These are phyloP conservation scores for Leishmania aethiopica DNA, from an alignment of 208 protist genomes.

Conservation along the genomic window DNA sequence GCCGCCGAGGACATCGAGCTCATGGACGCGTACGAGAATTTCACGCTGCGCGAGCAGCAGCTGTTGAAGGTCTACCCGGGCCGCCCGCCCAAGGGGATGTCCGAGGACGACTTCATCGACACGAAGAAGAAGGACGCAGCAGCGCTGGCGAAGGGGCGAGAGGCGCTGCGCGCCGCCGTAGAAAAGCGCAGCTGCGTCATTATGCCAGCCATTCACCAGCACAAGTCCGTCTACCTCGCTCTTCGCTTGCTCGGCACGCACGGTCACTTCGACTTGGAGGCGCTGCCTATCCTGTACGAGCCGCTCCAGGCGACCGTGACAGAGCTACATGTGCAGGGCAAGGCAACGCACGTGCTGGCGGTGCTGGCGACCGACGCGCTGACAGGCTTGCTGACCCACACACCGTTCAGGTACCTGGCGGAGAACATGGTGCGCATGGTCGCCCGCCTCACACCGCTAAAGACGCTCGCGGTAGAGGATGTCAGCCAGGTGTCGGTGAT, in stretches of 20 bases:
- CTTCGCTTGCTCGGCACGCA: slow-evolving; percentile 75
- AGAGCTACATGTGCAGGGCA: slow-evolving; percentile 21
- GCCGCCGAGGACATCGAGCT: slow-evolving; percentile 52
- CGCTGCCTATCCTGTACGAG: slow-evolving; percentile 61
- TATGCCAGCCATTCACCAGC: slow-evolving; percentile 36
- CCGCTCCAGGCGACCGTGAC: slow-evolving; percentile 49
- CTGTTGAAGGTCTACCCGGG: slow-evolving; percentile 82
- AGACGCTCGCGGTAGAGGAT: slow-evolving; percentile 57
- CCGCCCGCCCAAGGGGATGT: slow-evolving; percentile 84
- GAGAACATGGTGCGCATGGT: slow-evolving; percentile 62
- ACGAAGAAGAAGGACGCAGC: slow-evolving; percentile 78
- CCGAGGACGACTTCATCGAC: slow-evolving; percentile 82
- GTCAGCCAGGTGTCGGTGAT: slow-evolving; percentile 69
- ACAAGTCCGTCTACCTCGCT: slow-evolving; percentile 60
- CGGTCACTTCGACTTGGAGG: slow-evolving; percentile 54
- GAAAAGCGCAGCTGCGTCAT: slow-evolving; percentile 53
- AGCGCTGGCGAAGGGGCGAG: slow-evolving; percentile 76
- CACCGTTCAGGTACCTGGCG: slow-evolving; percentile 57
- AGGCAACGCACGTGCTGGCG: slow-evolving; percentile 47
- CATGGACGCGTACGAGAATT: slow-evolving; percentile 62
- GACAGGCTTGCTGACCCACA: slow-evolving; percentile 55
- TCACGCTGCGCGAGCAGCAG: slow-evolving; percentile 62
- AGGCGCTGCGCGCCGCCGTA: slow-evolving; percentile 61
- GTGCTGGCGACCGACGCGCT: slow-evolving; percentile 67
- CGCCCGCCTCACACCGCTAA: slow-evolving; percentile 50